Evolutionary conservation across 495 filamentous ascomycete genomes (phyloP).

Genomic region (Aspergillus taichungensis): DNA sequence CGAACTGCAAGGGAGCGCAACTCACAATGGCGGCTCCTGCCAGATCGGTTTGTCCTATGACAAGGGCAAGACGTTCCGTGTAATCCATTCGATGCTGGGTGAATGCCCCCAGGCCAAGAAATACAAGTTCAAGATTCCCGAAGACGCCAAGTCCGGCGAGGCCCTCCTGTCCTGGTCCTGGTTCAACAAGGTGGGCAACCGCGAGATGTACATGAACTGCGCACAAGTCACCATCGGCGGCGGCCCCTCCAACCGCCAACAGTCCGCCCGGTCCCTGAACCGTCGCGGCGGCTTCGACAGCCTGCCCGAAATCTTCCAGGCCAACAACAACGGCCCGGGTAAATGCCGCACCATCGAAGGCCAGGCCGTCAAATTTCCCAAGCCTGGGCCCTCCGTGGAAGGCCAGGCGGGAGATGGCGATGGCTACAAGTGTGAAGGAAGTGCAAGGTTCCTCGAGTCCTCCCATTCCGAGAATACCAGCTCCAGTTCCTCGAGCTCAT

Average conservation of each 20-base stretch:
- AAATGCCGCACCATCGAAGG: conserved; percentile 42
- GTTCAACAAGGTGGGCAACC: conserved; percentile 84
- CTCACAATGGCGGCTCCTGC: conserved; percentile 81
- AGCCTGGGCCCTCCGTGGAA: conserved; percentile 56
- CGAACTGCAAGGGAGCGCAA: conserved; percentile 43
- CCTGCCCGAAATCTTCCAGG: conserved; percentile 65
- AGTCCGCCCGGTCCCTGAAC: conserved; percentile 3
- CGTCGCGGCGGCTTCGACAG: conserved; percentile 33
- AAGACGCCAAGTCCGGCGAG: conserved; percentile 34
- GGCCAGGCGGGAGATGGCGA: conserved; percentile 21
- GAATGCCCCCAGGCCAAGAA: conserved; percentile 57
- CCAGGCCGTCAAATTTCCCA: conserved; percentile 50
- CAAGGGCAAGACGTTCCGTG: conserved; percentile 57
- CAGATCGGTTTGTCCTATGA: conserved; percentile 80
- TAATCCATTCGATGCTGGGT: conserved; percentile 76
- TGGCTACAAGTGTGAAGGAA: conserved; percentile 22
- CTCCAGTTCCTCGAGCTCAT: conserved; percentile 1
- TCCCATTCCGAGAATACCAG: conserved; percentile 2
- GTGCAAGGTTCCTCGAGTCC: conserved; percentile 17
- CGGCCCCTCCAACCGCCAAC: conserved; percentile 29
- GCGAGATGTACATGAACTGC: conserved; percentile 97
- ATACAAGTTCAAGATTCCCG: conserved; percentile 42
- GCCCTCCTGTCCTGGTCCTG: conserved; percentile 78
- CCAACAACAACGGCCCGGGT: conserved; percentile 55
- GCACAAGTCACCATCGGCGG: conserved; percentile 59